A percentile compares a stretch with the other conserved stretches of the same genome.
phyloP scores from a whole-genome alignment of 345 rosid genomes.

The Ricinus communis region DNA sequence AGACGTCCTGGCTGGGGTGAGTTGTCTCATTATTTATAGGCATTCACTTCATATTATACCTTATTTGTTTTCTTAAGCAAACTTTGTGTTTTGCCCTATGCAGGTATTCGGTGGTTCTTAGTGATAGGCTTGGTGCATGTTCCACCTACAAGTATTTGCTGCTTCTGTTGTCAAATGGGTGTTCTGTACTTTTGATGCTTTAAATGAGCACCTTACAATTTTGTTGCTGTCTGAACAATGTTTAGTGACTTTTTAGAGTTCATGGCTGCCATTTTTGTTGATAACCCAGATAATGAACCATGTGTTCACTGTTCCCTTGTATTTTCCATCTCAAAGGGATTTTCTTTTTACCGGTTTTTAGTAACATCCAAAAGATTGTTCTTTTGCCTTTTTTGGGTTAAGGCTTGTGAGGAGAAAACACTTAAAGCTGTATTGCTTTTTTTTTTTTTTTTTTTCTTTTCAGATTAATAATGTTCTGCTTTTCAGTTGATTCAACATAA shows the following conservation, averaged over 20 bases:
- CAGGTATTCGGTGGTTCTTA: slow-evolving; percentile 60
- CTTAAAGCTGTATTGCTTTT: no score
- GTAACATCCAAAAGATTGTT: no score
- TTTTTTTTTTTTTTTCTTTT: no score
- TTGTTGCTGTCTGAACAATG: not conserved
- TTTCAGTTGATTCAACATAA: no score
- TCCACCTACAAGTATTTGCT: not conserved
- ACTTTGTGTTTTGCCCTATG: slow-evolving; percentile 6
- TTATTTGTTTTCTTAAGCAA: slow-evolving; percentile 6
- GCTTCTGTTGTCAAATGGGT: not conserved
- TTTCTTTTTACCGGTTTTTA: no score
- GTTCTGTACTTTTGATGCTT: not conserved
- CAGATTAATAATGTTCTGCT: no score
- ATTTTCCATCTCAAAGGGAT: no score
- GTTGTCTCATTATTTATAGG: slow-evolving; percentile 37
- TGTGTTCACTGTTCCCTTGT: no score
- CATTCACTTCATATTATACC: not conserved
- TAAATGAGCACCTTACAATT: not conserved
- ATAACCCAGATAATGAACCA: no score
- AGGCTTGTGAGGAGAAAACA: no score
- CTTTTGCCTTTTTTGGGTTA: no score
- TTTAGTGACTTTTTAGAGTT: not conserved
- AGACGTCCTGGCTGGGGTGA: slow-evolving; percentile 69
- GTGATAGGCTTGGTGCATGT: not conserved
- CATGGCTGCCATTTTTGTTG: no score